phyloP scores from a whole-genome alignment of 2,329 filamentous ascomycete species.

The Xylariaceae sp. region DNA sequence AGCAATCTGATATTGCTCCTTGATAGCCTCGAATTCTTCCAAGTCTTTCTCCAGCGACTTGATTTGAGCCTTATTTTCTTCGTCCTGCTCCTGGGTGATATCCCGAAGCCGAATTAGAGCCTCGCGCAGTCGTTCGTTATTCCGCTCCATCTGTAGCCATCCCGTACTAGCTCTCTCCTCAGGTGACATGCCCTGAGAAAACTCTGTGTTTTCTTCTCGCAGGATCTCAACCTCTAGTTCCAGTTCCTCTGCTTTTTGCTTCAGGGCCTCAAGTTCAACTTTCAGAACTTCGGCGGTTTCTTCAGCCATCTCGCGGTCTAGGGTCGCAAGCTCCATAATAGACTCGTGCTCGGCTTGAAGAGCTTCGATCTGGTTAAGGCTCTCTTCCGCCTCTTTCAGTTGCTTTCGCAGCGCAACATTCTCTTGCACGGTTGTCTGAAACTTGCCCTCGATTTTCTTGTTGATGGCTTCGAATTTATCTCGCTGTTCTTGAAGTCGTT shows the following conservation, averaged over 20 bases:
- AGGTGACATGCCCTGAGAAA: conserved; percentile 81
- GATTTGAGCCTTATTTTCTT: conserved; percentile 77
- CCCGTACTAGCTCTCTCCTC: conserved; percentile 87
- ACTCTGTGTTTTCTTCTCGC: conserved; percentile 83
- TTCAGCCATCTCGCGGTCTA: conserved; percentile 96
- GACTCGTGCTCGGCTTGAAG: conserved; percentile 85
- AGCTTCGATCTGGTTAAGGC: conserved; percentile 71
- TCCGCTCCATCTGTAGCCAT: conserved; percentile 90
- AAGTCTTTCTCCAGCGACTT: conserved; percentile 75
- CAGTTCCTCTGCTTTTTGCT: conserved; percentile 79
- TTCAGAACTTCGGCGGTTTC: conserved; percentile 85
- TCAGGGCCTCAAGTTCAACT: conserved; percentile 77
- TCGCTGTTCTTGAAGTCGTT: conserved; percentile 75
- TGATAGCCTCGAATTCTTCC: conserved; percentile 68
- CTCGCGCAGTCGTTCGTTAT: conserved; percentile 85
- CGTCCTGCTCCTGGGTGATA: conserved; percentile 83
- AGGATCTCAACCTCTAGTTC: conserved; percentile 88
- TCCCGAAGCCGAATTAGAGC: conserved; percentile 85
- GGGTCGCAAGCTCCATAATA: conserved; percentile 80
- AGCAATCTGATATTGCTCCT: conserved; percentile 71
- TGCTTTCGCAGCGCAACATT: conserved; percentile 76
- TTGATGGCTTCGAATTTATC: conserved; percentile 85
- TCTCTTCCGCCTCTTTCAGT: conserved; percentile 75
- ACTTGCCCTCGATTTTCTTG: conserved; percentile 88
- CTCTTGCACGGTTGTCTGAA: conserved; percentile 83